Percentiles rank a stretch among this genome's conserved stretches.
Evolutionary conservation across 2,329 filamentous ascomycete species (phyloP).

Genomic region (Paraphoma chrysanthemicola): DNA sequence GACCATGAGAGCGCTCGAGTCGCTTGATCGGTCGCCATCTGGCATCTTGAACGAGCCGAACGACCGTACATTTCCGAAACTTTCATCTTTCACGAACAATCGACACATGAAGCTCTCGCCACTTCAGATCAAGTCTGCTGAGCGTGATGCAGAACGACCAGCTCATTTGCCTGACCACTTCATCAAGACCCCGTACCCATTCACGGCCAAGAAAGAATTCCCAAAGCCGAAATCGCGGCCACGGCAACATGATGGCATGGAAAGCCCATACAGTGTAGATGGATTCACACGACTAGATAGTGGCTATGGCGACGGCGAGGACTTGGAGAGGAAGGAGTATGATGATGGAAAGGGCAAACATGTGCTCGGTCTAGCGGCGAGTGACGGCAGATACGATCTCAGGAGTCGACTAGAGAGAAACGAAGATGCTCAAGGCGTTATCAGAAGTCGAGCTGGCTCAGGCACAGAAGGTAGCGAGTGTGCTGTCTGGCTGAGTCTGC

Average conservation of each 20-base stretch:
- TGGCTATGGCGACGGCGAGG: slow-evolving; percentile 3
- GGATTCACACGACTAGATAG: slow-evolving; percentile 12
- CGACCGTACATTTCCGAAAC: slow-evolving; percentile 15
- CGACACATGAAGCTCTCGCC: slow-evolving; percentile 26
- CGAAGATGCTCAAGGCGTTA: slow-evolving; percentile 24
- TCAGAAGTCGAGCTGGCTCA: slow-evolving; percentile 5
- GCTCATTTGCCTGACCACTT: slow-evolving; percentile 30
- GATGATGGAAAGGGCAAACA: slow-evolving; percentile 29
- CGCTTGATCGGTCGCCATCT: slow-evolving; percentile 18
- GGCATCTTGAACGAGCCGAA: slow-evolving; percentile 11
- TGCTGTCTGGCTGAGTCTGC: slow-evolving; percentile 25
- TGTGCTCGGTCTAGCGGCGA: slow-evolving; percentile 24
- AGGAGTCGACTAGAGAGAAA: slow-evolving; percentile 27
- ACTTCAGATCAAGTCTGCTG: slow-evolving; percentile 8
- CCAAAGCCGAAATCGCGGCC: slow-evolving; percentile 28
- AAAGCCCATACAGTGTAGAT: slow-evolving; percentile 3
- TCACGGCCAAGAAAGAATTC: slow-evolving; percentile 33
- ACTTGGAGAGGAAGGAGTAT: slow-evolving; percentile 7
- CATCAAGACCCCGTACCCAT: slow-evolving; percentile 37
- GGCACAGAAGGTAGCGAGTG: slow-evolving; percentile 11
- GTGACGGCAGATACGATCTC: slow-evolving; percentile 17
- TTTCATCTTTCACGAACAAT: slow-evolving; percentile 21
- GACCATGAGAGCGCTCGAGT: slow-evolving; percentile 37
- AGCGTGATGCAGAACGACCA: slow-evolving; percentile 22
- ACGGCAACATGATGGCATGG: slow-evolving; percentile 12